Percentiles rank a stretch among this genome's conserved stretches.
phyloP scores from a whole-genome alignment of 352 stramenopile species.

The Phytopythium oedochilum region DNA sequence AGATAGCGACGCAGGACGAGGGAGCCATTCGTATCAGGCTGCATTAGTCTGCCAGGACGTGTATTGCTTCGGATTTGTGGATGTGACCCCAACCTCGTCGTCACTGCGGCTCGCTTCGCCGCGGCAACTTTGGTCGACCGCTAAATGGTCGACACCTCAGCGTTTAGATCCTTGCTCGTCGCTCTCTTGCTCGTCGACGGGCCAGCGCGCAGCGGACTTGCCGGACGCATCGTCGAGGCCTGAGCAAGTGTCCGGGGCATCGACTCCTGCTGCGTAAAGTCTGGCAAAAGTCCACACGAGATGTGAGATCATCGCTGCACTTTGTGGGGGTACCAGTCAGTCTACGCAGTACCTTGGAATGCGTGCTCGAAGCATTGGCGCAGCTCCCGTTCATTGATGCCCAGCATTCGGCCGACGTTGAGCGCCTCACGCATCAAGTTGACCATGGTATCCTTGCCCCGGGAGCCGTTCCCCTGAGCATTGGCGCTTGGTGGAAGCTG shows the following conservation, averaged over 20 bases:
- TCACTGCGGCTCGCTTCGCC: background rate
- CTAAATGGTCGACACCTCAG: conserved; percentile 4
- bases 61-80: too few species aligned
- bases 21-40: too few species aligned
- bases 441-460: conserved; percentile 17
- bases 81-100: too few species aligned
- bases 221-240: background rate
- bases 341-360: conserved; percentile 6
- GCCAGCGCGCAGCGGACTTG: background rate
- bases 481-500: background rate
- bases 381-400: conserved; percentile 23
- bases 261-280: conserved; percentile 13
- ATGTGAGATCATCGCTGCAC: background rate
- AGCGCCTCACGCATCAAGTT: conserved; percentile 31
- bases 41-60: too few species aligned
- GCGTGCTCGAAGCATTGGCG: conserved; percentile 23
- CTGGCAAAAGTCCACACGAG: background rate
- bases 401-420: conserved; percentile 24
- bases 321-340: background rate
- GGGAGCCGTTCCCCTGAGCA: background rate
- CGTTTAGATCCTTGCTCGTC: background rate
- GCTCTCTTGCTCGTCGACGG: background rate
- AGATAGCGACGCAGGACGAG: too few species aligned
- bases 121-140: background rate
- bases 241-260: conserved; percentile 8